These are phyloP conservation scores for Pyricularia grisea DNA, from an alignment of 2,329 filamentous ascomycete species.

Conservation along the genomic window DNA sequence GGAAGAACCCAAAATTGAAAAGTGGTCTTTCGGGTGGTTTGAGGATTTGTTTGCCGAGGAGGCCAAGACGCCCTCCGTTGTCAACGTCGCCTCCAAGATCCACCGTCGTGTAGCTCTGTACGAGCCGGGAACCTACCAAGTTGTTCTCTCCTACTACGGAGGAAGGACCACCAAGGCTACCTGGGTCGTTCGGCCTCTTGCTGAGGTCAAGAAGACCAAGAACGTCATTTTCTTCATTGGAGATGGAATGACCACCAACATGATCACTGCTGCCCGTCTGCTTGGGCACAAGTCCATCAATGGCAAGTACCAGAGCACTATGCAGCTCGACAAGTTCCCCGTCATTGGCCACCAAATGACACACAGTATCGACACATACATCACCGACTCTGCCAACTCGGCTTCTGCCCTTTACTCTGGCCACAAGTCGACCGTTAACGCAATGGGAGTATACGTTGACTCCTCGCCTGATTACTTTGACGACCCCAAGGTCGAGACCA, in stretches of 20 bases:
- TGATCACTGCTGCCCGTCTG: conserved; percentile 72
- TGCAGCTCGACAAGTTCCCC: conserved; percentile 76
- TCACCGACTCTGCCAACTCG: conserved; percentile 80
- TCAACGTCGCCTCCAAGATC: conserved; percentile 72
- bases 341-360: conserved; percentile 86
- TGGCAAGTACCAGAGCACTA: conserved; percentile 67
- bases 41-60: conserved; percentile 76
- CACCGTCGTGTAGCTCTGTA: conserved; percentile 69
- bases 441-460: conserved; percentile 71
- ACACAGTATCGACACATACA: conserved; percentile 75
- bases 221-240: conserved; percentile 83
- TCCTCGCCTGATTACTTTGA: conserved; percentile 65
- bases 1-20: conserved; percentile 61
- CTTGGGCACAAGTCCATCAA: conserved; percentile 78
- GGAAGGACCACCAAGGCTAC: conserved; percentile 58
- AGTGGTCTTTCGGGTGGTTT: conserved; percentile 77
- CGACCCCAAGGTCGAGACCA: conserved; percentile 79
- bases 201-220: conserved; percentile 65
- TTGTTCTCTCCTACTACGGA: conserved; percentile 67
- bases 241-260: conserved; percentile 64
- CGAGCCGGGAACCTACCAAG: conserved; percentile 71
- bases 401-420: conserved; percentile 74
- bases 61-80: conserved; percentile 56
- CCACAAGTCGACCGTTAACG: conserved; percentile 77
- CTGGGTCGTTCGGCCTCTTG: conserved; percentile 67